Conservation (phyloP, 139 green algal species). For the Protoeuglena noctilucae region DNA sequence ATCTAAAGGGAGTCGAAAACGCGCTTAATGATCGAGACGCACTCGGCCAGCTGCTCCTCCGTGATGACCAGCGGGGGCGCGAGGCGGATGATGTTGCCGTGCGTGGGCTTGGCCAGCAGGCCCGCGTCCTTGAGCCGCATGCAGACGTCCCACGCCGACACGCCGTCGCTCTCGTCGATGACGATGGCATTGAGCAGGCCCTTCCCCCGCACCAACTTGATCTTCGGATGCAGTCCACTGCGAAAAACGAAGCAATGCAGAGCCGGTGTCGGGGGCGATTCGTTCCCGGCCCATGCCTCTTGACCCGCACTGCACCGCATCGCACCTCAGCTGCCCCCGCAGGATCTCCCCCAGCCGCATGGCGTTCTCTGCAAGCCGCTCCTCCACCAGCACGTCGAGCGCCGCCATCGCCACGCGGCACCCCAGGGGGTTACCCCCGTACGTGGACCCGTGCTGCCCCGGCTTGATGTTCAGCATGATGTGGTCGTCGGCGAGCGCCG, state of each 20-base stretch:
- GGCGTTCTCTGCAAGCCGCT: slow-evolving; percentile 71
- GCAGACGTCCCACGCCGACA: slow-evolving; percentile 76
- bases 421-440: slow-evolving; percentile 75
- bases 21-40: slow-evolving; percentile 42
- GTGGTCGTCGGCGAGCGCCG: slow-evolving; percentile 70
- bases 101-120: slow-evolving; percentile 89
- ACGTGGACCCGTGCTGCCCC: background rate
- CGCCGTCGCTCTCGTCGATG: slow-evolving; percentile 41
- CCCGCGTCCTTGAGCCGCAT: slow-evolving; percentile 60
- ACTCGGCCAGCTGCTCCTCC: slow-evolving; percentile 53
- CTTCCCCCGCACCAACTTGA: slow-evolving; percentile 48
- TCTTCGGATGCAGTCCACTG: background rate
- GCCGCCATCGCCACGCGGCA: slow-evolving; percentile 66
- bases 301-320: background rate
- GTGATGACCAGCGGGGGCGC: slow-evolving; percentile 68
- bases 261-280: background rate
- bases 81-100: slow-evolving; percentile 79
- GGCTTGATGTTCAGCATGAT: slow-evolving; percentile 13
- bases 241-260: background rate
- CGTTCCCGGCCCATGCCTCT: background rate
- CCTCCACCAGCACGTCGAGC: slow-evolving; percentile 81
- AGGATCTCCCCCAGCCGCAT: slow-evolving; percentile 46
- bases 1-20: slow-evolving; percentile 35
- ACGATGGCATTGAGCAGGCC: slow-evolving; percentile 79
- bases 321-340: slow-evolving; percentile 26